Evolutionary conservation across 2,329 filamentous ascomycete species (phyloP), one percentile per base, ranked within the genome.

Genomic region (Alternaria rosae): DNA sequence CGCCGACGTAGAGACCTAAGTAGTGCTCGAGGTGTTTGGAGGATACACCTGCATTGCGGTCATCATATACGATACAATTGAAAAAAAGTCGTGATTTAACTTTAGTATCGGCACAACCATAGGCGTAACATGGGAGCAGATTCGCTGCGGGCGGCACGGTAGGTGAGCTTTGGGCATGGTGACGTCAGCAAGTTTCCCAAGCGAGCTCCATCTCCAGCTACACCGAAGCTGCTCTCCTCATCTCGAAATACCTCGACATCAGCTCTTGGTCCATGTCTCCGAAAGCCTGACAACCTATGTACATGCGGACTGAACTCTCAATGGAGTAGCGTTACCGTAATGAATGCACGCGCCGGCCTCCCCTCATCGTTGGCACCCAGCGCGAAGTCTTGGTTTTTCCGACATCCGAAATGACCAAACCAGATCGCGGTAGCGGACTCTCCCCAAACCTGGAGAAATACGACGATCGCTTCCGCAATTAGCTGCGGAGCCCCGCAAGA

Each of bases 401-500:
- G 56, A 54, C 42, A 38, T 26, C 51, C 47, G 42, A 58, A 32
- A 54, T 25, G 12, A 30, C 45, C 54, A 56, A 20, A 21, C 20
- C 45, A 12, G 21, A 62, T 69, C 42, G 38, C 57, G 57, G 64
- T 48, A 61, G 43, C 61, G 56, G 57, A 58, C 45, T 41, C 54
- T 54, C 53, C 41, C 30, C 62, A 65, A 58, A 68, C 67, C 67
- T 70, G 70, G 67, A 72, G 67, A 67, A 69, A 65, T 44, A 28
- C 30, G 68, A 53, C 61, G 66, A 69, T 70, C 64, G 51, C 61
- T 42, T 51, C 59, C 54, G 43, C 20, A 21, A 48, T 32, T 25
- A 42, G 47, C 30, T 64, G 68, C 65, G 68, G 67, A 71, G 67
- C 71, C 73, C 71, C 70, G 70, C 72, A 69, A 55, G 43, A 38